phyloP scores from a whole-genome alignment of 1,284 basidiomycete species.

The Sporisorium sorghi region DNA sequence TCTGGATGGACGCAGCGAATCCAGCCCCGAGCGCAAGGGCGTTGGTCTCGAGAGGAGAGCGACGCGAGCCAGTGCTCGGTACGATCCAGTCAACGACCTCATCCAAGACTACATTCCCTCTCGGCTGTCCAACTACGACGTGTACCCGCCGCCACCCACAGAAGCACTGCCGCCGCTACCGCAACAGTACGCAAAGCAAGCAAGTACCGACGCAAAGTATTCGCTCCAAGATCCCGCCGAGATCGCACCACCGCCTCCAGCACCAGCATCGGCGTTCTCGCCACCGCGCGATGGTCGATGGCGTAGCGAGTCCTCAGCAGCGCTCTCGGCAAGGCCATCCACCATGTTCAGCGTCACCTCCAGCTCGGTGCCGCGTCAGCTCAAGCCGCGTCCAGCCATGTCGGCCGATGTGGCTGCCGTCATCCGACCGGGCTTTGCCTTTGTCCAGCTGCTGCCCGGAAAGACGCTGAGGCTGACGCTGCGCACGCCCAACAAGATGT shows the following conservation, averaged over 20 bases:
- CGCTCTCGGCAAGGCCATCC: slow-evolving; percentile 28
- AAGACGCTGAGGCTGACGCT: slow-evolving; percentile 81
- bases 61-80: slow-evolving; percentile 43
- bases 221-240: slow-evolving; percentile 30
- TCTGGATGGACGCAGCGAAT: slow-evolving; percentile 16
- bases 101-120: slow-evolving; percentile 51
- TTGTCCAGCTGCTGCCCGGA: slow-evolving; percentile 82
- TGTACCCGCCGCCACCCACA: slow-evolving; percentile 35
- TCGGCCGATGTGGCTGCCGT: slow-evolving; percentile 60
- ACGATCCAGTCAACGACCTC: slow-evolving; percentile 56
- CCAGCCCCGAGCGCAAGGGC: slow-evolving; percentile 9
- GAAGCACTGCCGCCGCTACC: slow-evolving; percentile 34
- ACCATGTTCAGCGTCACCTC: slow-evolving; percentile 38
- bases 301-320: slow-evolving; percentile 23
- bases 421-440: slow-evolving; percentile 76
- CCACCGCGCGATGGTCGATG: slow-evolving; percentile 10
- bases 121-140: slow-evolving; percentile 23
- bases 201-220: slow-evolving; percentile 21
- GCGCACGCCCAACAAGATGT: slow-evolving; percentile 72
- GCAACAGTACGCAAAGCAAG: slow-evolving; percentile 18
- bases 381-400: slow-evolving; percentile 55
- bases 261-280: slow-evolving; percentile 4
- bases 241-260: slow-evolving; percentile 5
- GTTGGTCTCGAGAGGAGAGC: slow-evolving; percentile 28
- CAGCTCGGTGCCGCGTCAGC: slow-evolving; percentile 21